Base-by-base conservation (phyloP, 2,329 filamentous ascomycete genomes). In the Coleophoma crateriformis region DNA sequence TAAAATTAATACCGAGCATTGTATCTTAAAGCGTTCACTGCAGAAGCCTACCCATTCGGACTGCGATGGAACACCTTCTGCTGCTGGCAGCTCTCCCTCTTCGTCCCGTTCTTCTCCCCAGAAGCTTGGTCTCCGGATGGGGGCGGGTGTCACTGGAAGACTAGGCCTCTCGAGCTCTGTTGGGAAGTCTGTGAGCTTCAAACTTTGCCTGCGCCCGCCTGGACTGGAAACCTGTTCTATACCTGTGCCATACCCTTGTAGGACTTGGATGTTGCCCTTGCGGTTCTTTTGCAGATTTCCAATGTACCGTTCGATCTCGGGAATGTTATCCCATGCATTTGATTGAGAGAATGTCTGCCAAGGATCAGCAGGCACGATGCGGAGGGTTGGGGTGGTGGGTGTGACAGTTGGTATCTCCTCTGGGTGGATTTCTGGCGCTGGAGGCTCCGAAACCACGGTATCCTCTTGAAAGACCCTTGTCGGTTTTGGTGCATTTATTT, bases 241-340 rank as follows among this genome's bases (percentile, higher is more conserved):
- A 59, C 60, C 59, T 58, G 60, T 55, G 46, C 58, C 58, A 45
- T 61, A 60, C 47, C 63, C 61, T 50, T 66, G 63, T 39, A 66
- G 50, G 46, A 63, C 59, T 56, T 66, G 63, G 46, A 64, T 60
- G 38, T 64, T 62, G 19, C 61, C 75, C 52, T 73, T 76, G 50
- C 75, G 77, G 62, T 81, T 77, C 65, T 84, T 82, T 59, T 87
- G 83, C 49, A 95, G 73, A 47, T 81, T 78, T 55, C 88, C 87
- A 48, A 97, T 88, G 64, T 96, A 99, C 55, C 81, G 80, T 61
- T 89, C 84, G 60, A 99, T 99, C 57, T 89, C 87, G 12, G 88
- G 88, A 47, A 95, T 80, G 47, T 89, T 88, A 61, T 99, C 94
- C 94, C 94, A 99, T 14, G 90, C 91, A 67, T 97, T 99, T 46